phyloP scores from a whole-genome alignment of 1,284 basidiomycete genomes.

The Lentinus polychrous region DNA sequence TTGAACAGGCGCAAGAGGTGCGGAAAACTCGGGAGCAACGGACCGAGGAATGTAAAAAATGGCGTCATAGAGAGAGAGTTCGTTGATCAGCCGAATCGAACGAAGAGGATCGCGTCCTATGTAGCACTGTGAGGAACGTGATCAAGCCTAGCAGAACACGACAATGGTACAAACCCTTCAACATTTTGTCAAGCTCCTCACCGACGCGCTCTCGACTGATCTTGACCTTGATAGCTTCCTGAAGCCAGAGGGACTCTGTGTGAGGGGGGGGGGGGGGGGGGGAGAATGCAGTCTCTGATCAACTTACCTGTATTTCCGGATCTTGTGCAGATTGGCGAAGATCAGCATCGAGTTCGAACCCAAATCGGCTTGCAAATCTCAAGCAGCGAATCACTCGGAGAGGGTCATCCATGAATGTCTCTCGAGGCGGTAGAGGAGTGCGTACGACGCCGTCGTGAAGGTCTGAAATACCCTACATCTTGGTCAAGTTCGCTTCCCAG shows the following conservation, averaged over 20 bases:
- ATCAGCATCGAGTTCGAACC: slow-evolving; percentile 74
- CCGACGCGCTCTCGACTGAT: slow-evolving; percentile 89
- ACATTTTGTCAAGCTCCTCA: slow-evolving; percentile 87
- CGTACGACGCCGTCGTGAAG: slow-evolving; percentile 76
- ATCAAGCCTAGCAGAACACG: neutral
- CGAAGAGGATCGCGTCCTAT: slow-evolving; percentile 67
- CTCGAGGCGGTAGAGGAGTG: slow-evolving; percentile 81
- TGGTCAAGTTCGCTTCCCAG: slow-evolving; percentile 1
- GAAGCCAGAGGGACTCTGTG: slow-evolving; percentile 6
- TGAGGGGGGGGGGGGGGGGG: slow-evolving; percentile 3
- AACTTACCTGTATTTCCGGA: slow-evolving; percentile 60
- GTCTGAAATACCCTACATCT: slow-evolving; percentile 73
- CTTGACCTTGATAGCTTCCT: slow-evolving; percentile 72
- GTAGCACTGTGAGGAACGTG: slow-evolving; percentile 4
- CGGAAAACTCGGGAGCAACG: slow-evolving; percentile 40
- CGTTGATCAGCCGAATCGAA: slow-evolving; percentile 68
- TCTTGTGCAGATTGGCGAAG: slow-evolving; percentile 64
- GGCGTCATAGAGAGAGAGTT: slow-evolving; percentile 61
- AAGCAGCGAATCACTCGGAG: slow-evolving; percentile 87
- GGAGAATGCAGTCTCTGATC: neutral
- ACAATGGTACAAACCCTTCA: slow-evolving; percentile 50
- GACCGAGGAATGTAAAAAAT: slow-evolving; percentile 60
- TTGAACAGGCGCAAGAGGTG: slow-evolving; percentile 26
- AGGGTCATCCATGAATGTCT: slow-evolving; percentile 95
- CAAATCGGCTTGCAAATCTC: slow-evolving; percentile 88